phyloP scores from a whole-genome alignment of 2,329 filamentous ascomycete species.

The Zopfia rhizophila region DNA sequence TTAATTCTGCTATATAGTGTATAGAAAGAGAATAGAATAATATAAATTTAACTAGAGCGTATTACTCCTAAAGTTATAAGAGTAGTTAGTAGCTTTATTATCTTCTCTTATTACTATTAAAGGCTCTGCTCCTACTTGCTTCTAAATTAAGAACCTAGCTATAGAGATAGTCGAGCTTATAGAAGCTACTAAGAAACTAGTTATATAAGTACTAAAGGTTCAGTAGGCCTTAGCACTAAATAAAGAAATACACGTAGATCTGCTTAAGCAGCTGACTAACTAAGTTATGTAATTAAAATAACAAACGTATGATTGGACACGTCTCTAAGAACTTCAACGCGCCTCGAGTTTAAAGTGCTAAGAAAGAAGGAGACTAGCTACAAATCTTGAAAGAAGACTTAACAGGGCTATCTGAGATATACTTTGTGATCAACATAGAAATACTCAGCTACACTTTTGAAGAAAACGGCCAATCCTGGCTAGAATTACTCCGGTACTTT shows the following conservation, averaged over 20 bases:
- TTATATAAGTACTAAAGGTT: background rate
- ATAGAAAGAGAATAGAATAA: background rate
- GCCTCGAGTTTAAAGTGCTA: slow-evolving; percentile 1
- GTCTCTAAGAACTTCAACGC: slow-evolving; percentile 9
- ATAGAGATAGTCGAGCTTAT: slow-evolving; percentile 1
- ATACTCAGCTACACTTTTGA: too few species aligned
- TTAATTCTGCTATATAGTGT: background rate
- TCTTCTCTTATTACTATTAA: background rate
- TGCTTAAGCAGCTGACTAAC: slow-evolving; percentile 3
- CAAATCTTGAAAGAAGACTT: background rate
- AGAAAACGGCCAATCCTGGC: too few species aligned
- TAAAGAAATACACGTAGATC: background rate
- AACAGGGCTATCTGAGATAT: too few species aligned
- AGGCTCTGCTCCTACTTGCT: background rate
- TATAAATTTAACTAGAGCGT: background rate
- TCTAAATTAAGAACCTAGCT: background rate
- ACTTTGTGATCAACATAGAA: too few species aligned
- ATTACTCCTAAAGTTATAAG: background rate
- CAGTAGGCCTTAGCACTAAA: background rate
- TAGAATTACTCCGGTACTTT: too few species aligned
- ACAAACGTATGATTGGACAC: background rate
- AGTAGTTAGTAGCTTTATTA: background rate
- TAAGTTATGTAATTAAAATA: slow-evolving; percentile 2
- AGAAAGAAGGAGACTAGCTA: slow-evolving; percentile 1
- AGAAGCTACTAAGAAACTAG: background rate